Evolutionary conservation across 2,329 filamentous ascomycete species (phyloP), one percentile per base, ranked within the genome.

Genomic region (Hymenoscyphus repandus): DNA sequence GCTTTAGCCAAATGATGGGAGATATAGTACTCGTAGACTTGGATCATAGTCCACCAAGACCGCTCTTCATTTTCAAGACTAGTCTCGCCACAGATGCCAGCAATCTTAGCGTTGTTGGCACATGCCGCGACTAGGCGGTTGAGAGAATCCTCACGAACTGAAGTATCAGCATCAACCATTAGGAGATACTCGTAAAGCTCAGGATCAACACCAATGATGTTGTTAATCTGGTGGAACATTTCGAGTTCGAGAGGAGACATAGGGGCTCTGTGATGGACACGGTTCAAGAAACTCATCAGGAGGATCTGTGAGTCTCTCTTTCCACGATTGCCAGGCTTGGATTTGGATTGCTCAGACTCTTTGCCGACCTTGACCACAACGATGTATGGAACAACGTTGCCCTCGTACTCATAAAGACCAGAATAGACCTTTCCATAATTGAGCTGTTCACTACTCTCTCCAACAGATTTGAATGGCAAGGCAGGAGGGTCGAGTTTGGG

Each of bases 371-470:
- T 99, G 68, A 97, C 92, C 20, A 99, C 77, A 10, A 99, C 93
- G 22, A 99, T 72, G 64, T 96, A 99, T 0, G 93, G 93, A 10
- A 99, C 93, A 3, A 99, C 91, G 61, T 96, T 96, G 70, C 92
- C 93, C 74, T 99, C 91, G 54, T 83, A 96, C 68, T 99, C 93
- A 69, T 99, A 99, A 2, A 99, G 80, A 65, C 93, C 93, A 44
- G 92, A 97, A 70, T 97, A 99, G 13, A 99, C 91, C 68, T 99
- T 99, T 66, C 91, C 93, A 65, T 96, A 97, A 71, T 99, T 99
- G 58, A 97, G 84, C 68, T 97, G 92, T 55, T 96, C 88, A 63
- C 82, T 90, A 60, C 91, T 90, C 45, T 84, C 77, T 46, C 93
- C 93, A 51, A 99, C 84, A 3, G 90, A 95, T 71, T 91, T 92